Evolutionary conservation across 169 alveolate genomes (phyloP).

Genomic region (Babesia ovis): DNA sequence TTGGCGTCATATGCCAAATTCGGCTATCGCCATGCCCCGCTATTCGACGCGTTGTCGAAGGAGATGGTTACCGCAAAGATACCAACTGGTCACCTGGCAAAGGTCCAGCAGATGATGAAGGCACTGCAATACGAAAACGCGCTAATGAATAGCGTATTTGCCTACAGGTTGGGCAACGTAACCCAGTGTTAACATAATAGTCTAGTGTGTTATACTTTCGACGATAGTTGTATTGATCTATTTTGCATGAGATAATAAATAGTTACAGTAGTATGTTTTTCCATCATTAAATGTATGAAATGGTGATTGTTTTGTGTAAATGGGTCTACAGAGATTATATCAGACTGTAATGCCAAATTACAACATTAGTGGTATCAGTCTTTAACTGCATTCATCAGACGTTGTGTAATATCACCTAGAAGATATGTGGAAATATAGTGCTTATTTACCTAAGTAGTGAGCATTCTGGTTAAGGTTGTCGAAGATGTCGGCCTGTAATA

Average conservation of each 20-base stretch:
- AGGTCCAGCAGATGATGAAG: slow-evolving; percentile 30
- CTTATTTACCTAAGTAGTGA: slow-evolving; percentile 52
- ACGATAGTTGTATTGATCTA: too few species aligned
- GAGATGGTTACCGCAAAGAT: slow-evolving; percentile 60
- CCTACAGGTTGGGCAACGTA: slow-evolving; percentile 63
- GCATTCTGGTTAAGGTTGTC: slow-evolving; percentile 62
- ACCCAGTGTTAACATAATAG: too few species aligned
- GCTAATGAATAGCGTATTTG: slow-evolving; percentile 34
- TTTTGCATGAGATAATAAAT: too few species aligned
- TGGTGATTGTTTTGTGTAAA: too few species aligned
- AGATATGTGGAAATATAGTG: neutral
- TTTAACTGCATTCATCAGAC: slow-evolving; percentile 45
- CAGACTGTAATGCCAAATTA: too few species aligned
- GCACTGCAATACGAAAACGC: slow-evolving; percentile 58
- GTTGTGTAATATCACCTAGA: slow-evolving; percentile 61
- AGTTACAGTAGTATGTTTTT: too few species aligned
- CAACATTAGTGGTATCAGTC: too few species aligned
- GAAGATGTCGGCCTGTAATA: slow-evolving; percentile 55
- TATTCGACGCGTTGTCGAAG: slow-evolving; percentile 36
- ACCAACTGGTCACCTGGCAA: slow-evolving; percentile 25
- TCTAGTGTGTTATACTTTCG: too few species aligned
- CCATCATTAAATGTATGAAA: too few species aligned
- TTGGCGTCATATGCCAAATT: slow-evolving; percentile 64
- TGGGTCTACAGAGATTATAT: too few species aligned
- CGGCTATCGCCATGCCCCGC: slow-evolving; percentile 46